A percentile compares a stretch with the other conserved stretches of the same genome.
Conservation (phyloP, 257 asterid species). For the Ilex asprella region DNA sequence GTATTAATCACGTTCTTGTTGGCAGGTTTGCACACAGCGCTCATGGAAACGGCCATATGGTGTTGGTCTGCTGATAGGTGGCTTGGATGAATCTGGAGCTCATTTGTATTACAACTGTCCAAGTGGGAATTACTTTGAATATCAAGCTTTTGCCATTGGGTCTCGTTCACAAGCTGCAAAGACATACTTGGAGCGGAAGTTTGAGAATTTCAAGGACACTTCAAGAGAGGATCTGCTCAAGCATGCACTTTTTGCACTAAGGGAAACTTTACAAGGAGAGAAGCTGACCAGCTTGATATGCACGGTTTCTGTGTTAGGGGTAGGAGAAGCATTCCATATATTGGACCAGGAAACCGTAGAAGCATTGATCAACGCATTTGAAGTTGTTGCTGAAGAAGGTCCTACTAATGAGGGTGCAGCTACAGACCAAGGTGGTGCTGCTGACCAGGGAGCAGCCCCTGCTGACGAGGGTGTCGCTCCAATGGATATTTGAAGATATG, state of each 20-base stretch:
- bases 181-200: slow-evolving; percentile 87
- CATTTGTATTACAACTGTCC: slow-evolving; percentile 96
- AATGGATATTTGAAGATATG: slow-evolving; percentile 56
- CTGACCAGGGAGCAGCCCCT: slow-evolving; percentile 27
- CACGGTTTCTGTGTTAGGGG: slow-evolving; percentile 82
- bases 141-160: slow-evolving; percentile 96
- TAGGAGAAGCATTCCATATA: slow-evolving; percentile 66
- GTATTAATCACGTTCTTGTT: neutral
- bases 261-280: slow-evolving; percentile 94
- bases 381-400: slow-evolving; percentile 69
- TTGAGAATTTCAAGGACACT: slow-evolving; percentile 55
- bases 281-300: slow-evolving; percentile 75
- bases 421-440: slow-evolving; percentile 31
- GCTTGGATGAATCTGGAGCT: slow-evolving; percentile 97
- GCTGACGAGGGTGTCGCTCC: slow-evolving; percentile 56
- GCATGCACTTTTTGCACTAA: slow-evolving; percentile 88
- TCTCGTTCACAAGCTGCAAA: slow-evolving; percentile 98
- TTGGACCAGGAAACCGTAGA: slow-evolving; percentile 75
- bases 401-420: slow-evolving; percentile 45
- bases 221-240: slow-evolving; percentile 74
- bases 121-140: slow-evolving; percentile 94
- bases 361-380: slow-evolving; percentile 65
- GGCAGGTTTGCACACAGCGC: slow-evolving; percentile 92
- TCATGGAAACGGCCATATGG: slow-evolving; percentile 99
- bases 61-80: slow-evolving; percentile 90